Conservation (phyloP, 495 filamentous ascomycete species). For the Neurospora terricola region DNA sequence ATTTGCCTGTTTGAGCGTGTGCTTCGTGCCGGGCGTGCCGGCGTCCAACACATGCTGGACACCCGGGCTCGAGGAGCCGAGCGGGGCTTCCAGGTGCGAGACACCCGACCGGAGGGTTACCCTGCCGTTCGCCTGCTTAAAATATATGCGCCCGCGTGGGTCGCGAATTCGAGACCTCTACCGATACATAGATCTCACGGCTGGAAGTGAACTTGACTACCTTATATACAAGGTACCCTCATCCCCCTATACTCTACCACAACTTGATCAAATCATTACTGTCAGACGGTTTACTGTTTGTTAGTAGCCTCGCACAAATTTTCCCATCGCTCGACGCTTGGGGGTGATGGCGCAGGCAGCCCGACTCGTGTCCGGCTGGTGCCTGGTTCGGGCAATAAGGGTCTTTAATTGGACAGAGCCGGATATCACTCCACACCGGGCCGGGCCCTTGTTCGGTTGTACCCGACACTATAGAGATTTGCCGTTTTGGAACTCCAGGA, state of each 20-base stretch:
- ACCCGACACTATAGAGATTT: neutral
- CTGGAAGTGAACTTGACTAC: neutral
- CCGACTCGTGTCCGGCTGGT: neutral
- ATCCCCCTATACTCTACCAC: neutral
- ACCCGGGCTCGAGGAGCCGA: neutral
- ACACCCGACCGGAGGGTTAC: neutral
- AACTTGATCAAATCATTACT: neutral
- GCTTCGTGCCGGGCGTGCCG: neutral
- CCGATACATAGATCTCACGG: neutral
- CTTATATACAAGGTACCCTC: neutral
- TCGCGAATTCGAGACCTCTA: neutral
- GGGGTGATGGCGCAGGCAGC: neutral
- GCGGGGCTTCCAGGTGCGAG: neutral
- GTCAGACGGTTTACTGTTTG: neutral
- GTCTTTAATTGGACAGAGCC: neutral
- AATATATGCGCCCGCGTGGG: neutral
- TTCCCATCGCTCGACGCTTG: slow-evolving; percentile 42
- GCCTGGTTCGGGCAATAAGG: neutral
- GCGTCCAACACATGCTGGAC: neutral
- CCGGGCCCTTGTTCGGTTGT: neutral
- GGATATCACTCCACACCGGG: neutral
- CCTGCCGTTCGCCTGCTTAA: neutral
- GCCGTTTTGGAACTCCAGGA: neutral
- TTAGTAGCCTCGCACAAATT: neutral
- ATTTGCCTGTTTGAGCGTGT: neutral